Evolutionary conservation across 805 yeast species (phyloP).

Genomic region (Pichia membranifaciens): DNA sequence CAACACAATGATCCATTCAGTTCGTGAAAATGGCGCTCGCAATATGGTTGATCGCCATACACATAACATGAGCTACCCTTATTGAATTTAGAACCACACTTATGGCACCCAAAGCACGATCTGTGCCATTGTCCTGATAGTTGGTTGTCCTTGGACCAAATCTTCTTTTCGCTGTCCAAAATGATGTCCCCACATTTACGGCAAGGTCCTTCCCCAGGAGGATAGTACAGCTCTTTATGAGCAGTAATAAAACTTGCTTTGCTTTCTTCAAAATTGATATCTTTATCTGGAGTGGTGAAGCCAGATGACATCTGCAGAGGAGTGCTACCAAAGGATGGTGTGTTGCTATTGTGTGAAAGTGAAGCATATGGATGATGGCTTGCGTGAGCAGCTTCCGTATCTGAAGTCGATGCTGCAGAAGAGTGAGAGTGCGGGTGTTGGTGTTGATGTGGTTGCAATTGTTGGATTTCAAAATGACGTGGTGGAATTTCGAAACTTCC

Average conservation of each 20-base stretch:
- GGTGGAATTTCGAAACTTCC: background rate
- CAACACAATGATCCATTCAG: conserved; percentile 71
- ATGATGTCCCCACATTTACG: conserved; percentile 62
- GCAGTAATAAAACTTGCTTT: background rate
- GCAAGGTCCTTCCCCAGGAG: conserved; percentile 77
- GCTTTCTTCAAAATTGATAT: background rate
- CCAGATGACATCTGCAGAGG: background rate
- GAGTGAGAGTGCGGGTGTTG: background rate
- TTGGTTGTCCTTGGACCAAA: conserved; percentile 81
- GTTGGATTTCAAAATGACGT: conserved; percentile 8
- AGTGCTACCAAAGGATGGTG: conserved; percentile 1
- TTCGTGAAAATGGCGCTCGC: conserved; percentile 70
- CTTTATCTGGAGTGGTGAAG: conserved; percentile 7
- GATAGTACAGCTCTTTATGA: conserved; percentile 18
- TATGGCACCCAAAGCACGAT: conserved; percentile 69
- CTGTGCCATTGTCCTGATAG: conserved; percentile 93
- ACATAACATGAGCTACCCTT: conserved; percentile 70
- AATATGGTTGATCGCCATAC: conserved; percentile 71
- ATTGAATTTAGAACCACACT: conserved; percentile 53
- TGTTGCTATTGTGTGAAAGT: conserved; percentile 3
- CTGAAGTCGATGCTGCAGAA: background rate
- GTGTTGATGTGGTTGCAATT: background rate
- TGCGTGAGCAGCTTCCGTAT: background rate
- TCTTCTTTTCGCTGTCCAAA: conserved; percentile 46
- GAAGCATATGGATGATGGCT: conserved; percentile 2